A percentile compares a stretch with the other conserved stretches of the same genome.
phyloP scores from a whole-genome alignment of 78 protist genomes.

The Dictyostelium brefeldianum region DNA sequence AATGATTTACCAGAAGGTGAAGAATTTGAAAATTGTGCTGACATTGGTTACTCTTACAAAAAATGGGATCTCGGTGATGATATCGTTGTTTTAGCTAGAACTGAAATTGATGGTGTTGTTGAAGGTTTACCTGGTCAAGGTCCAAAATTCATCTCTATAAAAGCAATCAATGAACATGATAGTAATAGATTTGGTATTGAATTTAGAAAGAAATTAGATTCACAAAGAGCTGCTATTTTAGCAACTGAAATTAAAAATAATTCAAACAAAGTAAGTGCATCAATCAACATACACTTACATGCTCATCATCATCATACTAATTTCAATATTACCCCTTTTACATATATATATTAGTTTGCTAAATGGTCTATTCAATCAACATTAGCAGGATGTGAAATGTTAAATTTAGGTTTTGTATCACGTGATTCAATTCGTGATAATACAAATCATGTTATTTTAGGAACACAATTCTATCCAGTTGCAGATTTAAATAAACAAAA shows the following conservation, averaged over 20 bases:
- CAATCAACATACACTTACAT: no score
- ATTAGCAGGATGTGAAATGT: slow-evolving; percentile 62
- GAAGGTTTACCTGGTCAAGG: slow-evolving; percentile 28
- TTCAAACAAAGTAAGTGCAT: slow-evolving; percentile 48
- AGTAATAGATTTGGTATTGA: slow-evolving; percentile 55
- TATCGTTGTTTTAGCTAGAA: slow-evolving; percentile 64
- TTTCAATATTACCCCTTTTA: no score
- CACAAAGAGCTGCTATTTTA: slow-evolving; percentile 90
- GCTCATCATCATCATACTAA: no score
- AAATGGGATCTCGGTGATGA: slow-evolving; percentile 89
- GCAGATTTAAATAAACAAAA: slow-evolving; percentile 83
- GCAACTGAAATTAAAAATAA: slow-evolving; percentile 93
- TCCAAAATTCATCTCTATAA: slow-evolving; percentile 43
- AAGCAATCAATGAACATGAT: slow-evolving; percentile 79
- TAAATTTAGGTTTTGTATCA: slow-evolving; percentile 85
- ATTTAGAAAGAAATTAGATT: slow-evolving; percentile 82
- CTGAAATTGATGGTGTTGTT: slow-evolving; percentile 57
- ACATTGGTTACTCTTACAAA: slow-evolving; percentile 88
- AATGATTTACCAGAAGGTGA: slow-evolving; percentile 79
- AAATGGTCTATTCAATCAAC: slow-evolving; percentile 83
- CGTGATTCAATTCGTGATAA: slow-evolving; percentile 49
- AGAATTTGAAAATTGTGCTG: slow-evolving; percentile 74
- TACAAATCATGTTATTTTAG: slow-evolving; percentile 71
- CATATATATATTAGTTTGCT: slow-evolving; percentile 65
- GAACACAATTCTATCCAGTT: slow-evolving; percentile 78